Conservation (phyloP, 2,329 filamentous ascomycete genomes). For the Xylariaceae sp. region DNA sequence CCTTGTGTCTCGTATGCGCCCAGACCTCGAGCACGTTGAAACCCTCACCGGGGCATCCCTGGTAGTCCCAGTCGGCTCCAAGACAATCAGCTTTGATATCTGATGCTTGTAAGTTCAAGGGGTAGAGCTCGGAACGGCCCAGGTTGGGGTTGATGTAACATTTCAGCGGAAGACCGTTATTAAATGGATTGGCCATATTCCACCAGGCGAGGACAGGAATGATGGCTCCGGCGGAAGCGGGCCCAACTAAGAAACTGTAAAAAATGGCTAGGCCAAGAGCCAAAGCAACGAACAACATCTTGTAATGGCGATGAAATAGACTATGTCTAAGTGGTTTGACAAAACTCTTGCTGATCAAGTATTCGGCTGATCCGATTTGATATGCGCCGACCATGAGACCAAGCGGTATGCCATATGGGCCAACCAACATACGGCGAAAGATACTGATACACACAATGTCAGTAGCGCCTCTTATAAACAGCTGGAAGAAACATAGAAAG, state of each 20-base stretch:
- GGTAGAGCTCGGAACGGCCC: background rate
- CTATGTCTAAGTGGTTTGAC: conserved; percentile 5
- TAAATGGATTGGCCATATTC: conserved; percentile 9
- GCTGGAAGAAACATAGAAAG: no score
- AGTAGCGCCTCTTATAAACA: background rate
- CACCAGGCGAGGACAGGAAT: conserved; percentile 13
- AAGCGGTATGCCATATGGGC: conserved; percentile 12
- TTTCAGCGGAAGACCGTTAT: background rate
- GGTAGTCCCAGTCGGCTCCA: background rate
- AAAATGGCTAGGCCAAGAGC: conserved; percentile 9
- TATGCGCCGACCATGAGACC: conserved; percentile 24
- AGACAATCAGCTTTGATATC: background rate
- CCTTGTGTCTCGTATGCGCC: conserved; percentile 9
- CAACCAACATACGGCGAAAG: conserved; percentile 21
- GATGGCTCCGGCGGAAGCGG: conserved; percentile 19
- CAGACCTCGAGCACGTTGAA: conserved; percentile 1
- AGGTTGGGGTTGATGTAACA: conserved; percentile 9
- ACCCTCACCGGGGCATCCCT: conserved; percentile 6
- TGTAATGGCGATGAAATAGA: background rate
- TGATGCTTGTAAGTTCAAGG: background rate
- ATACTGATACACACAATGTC: background rate
- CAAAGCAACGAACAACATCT: conserved; percentile 9
- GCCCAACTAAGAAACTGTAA: conserved; percentile 18
- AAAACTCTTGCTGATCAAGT: conserved; percentile 16
- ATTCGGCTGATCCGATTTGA: conserved; percentile 20